Evolutionary conservation across 2,329 filamentous ascomycete genomes (phyloP).

Genomic region (Venturia asperata): DNA sequence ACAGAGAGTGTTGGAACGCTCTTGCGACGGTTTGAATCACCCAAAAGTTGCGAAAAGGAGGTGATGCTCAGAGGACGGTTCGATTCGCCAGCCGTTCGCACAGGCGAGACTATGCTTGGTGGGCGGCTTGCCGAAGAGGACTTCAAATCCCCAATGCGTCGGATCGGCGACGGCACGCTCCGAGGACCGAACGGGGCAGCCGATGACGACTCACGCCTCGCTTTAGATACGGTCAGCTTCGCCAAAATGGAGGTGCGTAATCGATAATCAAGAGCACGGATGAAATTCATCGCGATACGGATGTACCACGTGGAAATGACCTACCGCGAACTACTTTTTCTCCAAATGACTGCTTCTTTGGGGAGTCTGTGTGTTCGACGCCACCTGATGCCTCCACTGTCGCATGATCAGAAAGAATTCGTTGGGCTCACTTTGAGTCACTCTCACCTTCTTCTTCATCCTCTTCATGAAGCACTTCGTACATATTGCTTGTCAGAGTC

Average conservation of each 20-base stretch:
- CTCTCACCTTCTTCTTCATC: constrained; percentile 1
- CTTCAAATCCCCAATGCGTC: background rate
- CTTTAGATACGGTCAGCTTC: background rate
- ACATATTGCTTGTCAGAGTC: background rate
- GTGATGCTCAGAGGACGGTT: background rate
- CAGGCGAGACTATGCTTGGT: background rate
- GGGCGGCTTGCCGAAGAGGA: background rate
- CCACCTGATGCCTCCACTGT: background rate
- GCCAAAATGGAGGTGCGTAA: background rate
- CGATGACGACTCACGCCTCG: background rate
- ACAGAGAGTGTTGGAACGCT: background rate
- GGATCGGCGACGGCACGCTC: background rate
- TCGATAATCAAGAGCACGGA: constrained; percentile 8
- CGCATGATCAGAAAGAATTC: background rate
- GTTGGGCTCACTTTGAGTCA: background rate
- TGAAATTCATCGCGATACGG: background rate
- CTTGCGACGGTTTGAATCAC: background rate
- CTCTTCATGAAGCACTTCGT: background rate
- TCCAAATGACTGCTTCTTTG: background rate
- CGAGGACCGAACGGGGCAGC: background rate
- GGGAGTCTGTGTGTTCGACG: background rate
- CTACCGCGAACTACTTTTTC: background rate
- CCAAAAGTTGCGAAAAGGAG: background rate
- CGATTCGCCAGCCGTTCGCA: background rate
- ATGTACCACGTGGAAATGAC: background rate